Conservation (phyloP, 768 basidiomycete genomes). For the Cystobasidium ongulense region DNA sequence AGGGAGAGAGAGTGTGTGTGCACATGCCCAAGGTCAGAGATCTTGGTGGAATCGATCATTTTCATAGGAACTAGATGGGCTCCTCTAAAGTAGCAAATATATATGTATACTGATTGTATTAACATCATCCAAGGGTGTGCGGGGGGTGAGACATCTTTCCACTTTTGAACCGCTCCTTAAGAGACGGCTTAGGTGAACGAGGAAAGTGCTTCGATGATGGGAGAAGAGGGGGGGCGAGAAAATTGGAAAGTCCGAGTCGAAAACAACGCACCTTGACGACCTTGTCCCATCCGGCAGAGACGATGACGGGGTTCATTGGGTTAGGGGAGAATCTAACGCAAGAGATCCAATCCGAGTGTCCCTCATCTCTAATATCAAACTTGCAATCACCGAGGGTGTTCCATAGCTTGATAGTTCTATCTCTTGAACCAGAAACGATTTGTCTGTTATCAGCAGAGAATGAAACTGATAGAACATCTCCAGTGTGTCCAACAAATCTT, state of each 20-base stretch:
- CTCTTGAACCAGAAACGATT: constrained; percentile 96
- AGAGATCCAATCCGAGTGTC: constrained; percentile 98
- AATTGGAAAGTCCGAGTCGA: background rate
- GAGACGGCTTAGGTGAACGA: background rate
- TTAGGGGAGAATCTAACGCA: constrained; percentile 99
- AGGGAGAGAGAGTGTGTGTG: background rate
- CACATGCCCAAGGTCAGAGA: constrained; percentile 54
- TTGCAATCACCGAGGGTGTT: constrained; percentile 99
- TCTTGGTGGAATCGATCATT: constrained; percentile 63
- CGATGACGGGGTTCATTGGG: constrained; percentile 92
- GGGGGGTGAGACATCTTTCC: background rate
- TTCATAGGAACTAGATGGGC: constrained; percentile 55
- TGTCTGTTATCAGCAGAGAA: constrained; percentile 99
- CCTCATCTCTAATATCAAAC: constrained; percentile 98
- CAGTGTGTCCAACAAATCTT: constrained; percentile 94
- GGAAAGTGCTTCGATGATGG: background rate
- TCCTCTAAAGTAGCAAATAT: constrained; percentile 86
- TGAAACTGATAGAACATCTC: constrained; percentile 96
- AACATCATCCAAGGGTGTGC: constrained; percentile 44
- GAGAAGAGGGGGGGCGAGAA: background rate
- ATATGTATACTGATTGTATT: constrained; percentile 42
- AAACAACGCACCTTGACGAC: constrained; percentile 79
- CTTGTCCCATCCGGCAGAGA: constrained; percentile 99
- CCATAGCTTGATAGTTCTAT: constrained; percentile 98
- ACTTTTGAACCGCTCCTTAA: background rate